Base-by-base conservation (phyloP, 2,329 filamentous ascomycete genomes). In the Paracoccidioides lutzii region DNA sequence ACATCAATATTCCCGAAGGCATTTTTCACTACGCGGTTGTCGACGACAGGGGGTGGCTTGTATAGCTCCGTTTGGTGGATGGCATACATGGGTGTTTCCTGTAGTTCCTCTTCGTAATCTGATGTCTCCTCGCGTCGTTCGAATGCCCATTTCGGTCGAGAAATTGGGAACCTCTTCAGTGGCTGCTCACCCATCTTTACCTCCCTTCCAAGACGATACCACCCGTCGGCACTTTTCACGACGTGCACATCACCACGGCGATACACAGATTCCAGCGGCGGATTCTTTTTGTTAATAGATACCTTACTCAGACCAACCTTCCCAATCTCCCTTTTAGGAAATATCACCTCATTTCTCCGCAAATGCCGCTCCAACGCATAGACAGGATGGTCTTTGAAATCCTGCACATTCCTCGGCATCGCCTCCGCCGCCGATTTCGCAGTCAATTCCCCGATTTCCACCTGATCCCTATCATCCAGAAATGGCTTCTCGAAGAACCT, bases 281-380 rank as follows among this genome's bases (percentile, higher is more conserved):
- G 73, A 64, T 59, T 80, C 71, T 66, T 80, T 76, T 69, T 78
- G 74, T 73, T 69, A 3, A 71, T 60, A 3, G 66, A 64, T 10
- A 69, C 57, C 53, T 70, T 73, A 41, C 71, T 69, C 6, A 68
- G 56, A 1, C 88, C 85, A 5, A 96, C 81, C 54, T 88, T 93
- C 0, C 93, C 93, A 38, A 87, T 84, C 43, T 84, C 78, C 9
- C 81, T 80, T 43, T 79, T 82, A 0, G 87, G 87, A 37, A 85
- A 71, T 14, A 98, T 79, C 4, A 95, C 86, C 70, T 98, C 88
- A 63, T 95, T 85, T 15, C 85, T 80, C 52, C 83, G 83, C 35
- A 98, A 69, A 69, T 98, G 91, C 50, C 91, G 78, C 69, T 94
- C 87, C 0, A 98, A 76, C 0, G 89, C 91, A 65, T 86, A 91